Percentiles rank a stretch among this genome's conserved stretches.
Evolutionary conservation across 192 early-diverging fungal genomes (phyloP).

Genomic region (Chytriomyces sp.): DNA sequence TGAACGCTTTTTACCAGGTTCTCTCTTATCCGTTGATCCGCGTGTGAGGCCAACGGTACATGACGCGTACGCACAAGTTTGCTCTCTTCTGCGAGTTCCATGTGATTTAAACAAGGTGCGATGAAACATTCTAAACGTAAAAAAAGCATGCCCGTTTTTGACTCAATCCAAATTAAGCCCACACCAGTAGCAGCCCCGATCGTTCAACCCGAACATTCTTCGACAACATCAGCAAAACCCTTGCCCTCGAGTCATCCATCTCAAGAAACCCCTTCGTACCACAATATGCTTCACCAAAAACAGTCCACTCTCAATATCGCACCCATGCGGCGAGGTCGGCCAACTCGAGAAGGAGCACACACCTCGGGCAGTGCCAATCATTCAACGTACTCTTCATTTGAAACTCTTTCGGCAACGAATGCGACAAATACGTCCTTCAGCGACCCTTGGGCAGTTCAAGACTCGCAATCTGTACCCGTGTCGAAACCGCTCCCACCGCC

Average conservation of each 20-base stretch:
- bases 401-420: not conserved
- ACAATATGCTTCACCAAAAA: not conserved
- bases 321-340: conserved; percentile 92
- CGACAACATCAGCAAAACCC: too few relatives aligned
- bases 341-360: conserved; percentile 47
- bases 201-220: too few relatives aligned
- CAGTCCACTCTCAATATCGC: conserved; percentile 53
- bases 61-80: conserved; percentile 72
- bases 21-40: conserved; percentile 80
- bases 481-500: not conserved
- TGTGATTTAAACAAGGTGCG: conserved; percentile 72
- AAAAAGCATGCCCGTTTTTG: too few relatives aligned
- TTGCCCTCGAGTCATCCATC: too few relatives aligned
- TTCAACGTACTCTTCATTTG: not conserved
- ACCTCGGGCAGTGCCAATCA: not conserved
- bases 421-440: not conserved
- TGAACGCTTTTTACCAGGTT: conserved; percentile 40
- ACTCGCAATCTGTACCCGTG: not conserved
- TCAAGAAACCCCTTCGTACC: too few relatives aligned
- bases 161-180: too few relatives aligned
- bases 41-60: conserved; percentile 79
- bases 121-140: too few relatives aligned
- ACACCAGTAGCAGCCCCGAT: too few relatives aligned
- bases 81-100: conserved; percentile 61
- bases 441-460: conserved; percentile 20